Conservation (phyloP, 1,284 basidiomycete genomes). For the Cutaneotrichosporon curvatum region DNA sequence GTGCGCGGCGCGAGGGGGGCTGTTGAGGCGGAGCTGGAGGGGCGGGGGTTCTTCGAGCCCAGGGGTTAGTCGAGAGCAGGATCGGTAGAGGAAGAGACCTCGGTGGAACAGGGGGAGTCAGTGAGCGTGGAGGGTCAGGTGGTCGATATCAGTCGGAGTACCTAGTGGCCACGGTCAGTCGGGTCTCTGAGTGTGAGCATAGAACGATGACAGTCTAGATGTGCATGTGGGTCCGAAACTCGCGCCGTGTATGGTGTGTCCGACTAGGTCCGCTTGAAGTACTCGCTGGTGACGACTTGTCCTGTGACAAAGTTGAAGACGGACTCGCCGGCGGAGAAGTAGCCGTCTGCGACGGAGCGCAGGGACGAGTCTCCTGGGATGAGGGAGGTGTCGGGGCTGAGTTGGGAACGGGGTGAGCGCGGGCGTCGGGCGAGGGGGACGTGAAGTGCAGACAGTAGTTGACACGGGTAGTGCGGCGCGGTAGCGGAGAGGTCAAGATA, state of each 20-base stretch:
- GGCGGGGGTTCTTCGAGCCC: slow-evolving; percentile 15
- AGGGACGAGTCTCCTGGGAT: slow-evolving; percentile 65
- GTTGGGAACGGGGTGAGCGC: background rate
- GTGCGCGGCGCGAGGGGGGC: slow-evolving; percentile 17
- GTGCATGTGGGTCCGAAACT: background rate
- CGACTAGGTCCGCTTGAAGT: slow-evolving; percentile 49
- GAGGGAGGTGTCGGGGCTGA: slow-evolving; percentile 59
- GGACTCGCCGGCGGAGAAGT: slow-evolving; percentile 78
- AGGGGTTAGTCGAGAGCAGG: background rate
- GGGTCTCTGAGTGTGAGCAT: too few species aligned
- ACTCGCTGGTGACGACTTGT: slow-evolving; percentile 69
- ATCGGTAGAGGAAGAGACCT: too few species aligned
- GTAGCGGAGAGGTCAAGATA: too few species aligned
- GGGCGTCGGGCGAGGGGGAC: background rate
- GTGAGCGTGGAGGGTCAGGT: too few species aligned
- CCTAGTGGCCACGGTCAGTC: too few species aligned
- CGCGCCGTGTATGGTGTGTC: background rate
- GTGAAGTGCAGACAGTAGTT: background rate
- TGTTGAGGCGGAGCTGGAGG: slow-evolving; percentile 23
- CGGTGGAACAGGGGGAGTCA: too few species aligned
- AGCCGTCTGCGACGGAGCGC: slow-evolving; percentile 68
- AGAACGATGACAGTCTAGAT: too few species aligned
- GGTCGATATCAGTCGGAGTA: too few species aligned
- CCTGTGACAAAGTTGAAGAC: slow-evolving; percentile 76
- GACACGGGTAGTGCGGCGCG: background rate